Evolutionary conservation across 2,329 filamentous ascomycete species (phyloP).

Genomic region (Beauveria sp.): DNA sequence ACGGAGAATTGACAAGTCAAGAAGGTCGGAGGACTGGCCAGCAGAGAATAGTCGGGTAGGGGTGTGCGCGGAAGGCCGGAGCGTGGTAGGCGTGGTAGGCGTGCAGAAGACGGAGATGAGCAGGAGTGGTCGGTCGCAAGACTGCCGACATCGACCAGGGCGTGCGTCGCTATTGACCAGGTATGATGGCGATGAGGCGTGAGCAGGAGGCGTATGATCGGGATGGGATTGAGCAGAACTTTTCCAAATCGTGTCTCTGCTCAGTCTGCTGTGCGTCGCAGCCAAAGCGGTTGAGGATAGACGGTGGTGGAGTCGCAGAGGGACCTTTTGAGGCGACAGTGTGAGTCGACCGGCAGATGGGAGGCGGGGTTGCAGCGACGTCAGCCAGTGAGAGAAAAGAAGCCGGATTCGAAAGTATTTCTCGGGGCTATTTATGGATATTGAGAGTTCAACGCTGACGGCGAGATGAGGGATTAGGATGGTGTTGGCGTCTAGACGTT

Average conservation of each 20-base stretch:
- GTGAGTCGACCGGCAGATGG: constrained; percentile 7
- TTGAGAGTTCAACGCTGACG: neutral
- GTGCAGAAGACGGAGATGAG: neutral
- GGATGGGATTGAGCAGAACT: neutral
- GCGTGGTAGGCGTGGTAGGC: neutral
- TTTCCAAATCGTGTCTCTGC: neutral
- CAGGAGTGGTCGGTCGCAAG: neutral
- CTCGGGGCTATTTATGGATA: neutral
- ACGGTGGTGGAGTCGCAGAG: constrained; percentile 1
- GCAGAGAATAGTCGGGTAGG: neutral
- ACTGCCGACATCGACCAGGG: neutral
- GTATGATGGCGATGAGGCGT: neutral
- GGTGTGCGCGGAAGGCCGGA: constrained; percentile 5
- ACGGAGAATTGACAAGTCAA: constrained; percentile 5
- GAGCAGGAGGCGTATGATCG: neutral
- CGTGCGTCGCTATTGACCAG: neutral
- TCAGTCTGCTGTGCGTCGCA: neutral
- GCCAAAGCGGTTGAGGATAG: constrained; percentile 1
- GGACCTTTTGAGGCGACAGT: constrained; percentile 1
- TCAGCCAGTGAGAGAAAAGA: neutral
- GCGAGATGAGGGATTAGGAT: neutral
- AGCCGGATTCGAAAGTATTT: neutral
- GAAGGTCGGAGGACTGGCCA: neutral
- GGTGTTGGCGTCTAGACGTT: neutral
- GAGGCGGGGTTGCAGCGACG: neutral